Evolutionary conservation across 1,284 basidiomycete species (phyloP), one percentile per base, ranked within the genome.

Genomic region (Sphaerobolus stellatus): DNA sequence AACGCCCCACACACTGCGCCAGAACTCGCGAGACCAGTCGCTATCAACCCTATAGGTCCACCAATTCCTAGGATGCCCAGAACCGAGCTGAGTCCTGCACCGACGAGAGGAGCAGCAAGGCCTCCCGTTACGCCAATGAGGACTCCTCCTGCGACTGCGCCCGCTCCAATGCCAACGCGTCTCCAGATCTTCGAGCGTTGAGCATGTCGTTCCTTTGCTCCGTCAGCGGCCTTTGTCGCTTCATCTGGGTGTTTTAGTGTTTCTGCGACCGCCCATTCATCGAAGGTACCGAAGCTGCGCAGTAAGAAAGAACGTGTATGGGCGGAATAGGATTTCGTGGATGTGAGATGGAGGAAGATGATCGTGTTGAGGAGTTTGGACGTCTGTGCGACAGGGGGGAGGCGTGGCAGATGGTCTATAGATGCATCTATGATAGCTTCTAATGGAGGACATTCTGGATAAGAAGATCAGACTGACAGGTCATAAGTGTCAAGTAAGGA

Each of bases 61-160:
- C 82, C 81, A 11, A 83, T 64, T 0, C 81, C 82, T 1, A 83
- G 62, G 64, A 73, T 76, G 1, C 78, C 78, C 14, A 83, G 67
- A 5, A 82, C 59, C 20, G 75, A 73, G 2, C 74, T 69, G 8
- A 82, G 72, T 4, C 75, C 78, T 20, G 79, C 80, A n/a, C 81
- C 81, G 11, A 83, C 79, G 1, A 83, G 61, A 14, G 81, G 81
- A 9, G 82, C 82, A 4, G 81, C 81, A 7, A 83, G 70, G 7
- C 82, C 75, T 38, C 74, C 82, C 22, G 81, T 82, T 16, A 83
- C 73, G 5, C 81, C 82, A 6, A 84, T 68, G 31, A 84, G 68
- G 20, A 81, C 73, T 14, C 81, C 81, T 5, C 81, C 82, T 9
- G 77, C 80, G 8, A 83, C 66, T 24, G 81, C 81, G 20, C 77